Evolutionary conservation across 164 flowering plant species (phyloP).

Genomic region (Kalanchoe fedtschenkoi): DNA sequence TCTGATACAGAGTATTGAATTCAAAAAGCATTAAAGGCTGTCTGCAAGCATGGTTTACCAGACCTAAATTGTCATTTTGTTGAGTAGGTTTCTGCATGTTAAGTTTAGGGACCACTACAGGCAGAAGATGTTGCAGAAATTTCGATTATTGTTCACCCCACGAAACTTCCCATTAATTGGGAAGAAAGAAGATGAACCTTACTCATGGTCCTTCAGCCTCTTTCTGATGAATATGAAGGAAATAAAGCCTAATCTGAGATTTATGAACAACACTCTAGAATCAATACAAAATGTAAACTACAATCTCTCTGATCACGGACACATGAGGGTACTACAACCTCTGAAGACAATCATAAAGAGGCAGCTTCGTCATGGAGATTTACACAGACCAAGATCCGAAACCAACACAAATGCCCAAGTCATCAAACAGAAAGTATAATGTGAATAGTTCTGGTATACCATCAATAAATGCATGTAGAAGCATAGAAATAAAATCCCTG

Average conservation of each 20-base stretch:
- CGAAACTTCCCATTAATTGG: background rate
- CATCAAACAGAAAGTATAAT: constrained; percentile 2
- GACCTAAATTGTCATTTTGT: background rate
- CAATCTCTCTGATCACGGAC: background rate
- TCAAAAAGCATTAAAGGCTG: background rate
- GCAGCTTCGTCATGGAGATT: background rate
- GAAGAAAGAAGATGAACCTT: background rate
- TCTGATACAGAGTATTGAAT: no score
- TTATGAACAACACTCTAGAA: no score
- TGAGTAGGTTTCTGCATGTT: background rate
- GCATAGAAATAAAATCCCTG: no score
- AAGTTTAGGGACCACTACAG: background rate
- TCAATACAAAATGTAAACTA: constrained; percentile 2
- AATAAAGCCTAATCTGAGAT: no score
- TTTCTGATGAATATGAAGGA: no score
- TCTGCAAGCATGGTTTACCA: background rate
- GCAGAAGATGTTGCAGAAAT: background rate
- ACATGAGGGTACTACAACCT: no score
- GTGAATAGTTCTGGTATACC: no score
- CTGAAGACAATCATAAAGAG: no score
- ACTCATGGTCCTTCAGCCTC: background rate
- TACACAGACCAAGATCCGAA: background rate
- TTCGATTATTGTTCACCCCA: constrained; percentile 4
- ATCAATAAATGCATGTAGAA: background rate
- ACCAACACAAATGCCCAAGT: background rate